A percentile compares a stretch with the other conserved stretches of the same genome.
Conservation (phyloP, 768 basidiomycete species). For the Panus rudis region DNA sequence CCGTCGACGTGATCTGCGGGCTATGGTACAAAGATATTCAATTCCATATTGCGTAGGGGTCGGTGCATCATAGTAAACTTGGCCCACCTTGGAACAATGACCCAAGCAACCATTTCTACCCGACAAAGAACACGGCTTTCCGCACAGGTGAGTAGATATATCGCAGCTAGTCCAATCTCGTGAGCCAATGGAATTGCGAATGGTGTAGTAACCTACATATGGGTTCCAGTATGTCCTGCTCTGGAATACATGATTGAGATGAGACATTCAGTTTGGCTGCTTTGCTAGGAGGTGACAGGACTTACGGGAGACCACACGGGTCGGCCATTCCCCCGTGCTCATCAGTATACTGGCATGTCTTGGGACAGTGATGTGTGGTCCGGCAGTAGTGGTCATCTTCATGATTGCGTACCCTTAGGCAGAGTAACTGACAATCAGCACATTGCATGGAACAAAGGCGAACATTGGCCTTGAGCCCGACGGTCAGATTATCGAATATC, state of each 20-base stretch:
- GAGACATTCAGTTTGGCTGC: too few species aligned
- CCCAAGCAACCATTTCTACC: conserved; percentile 45
- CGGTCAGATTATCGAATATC: conserved; percentile 32
- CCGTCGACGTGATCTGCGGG: conserved; percentile 39
- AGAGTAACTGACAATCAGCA: conserved; percentile 39
- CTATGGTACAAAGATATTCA: conserved; percentile 31
- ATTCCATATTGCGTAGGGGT: not conserved
- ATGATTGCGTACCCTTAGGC: conserved; percentile 40
- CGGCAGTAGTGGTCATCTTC: conserved; percentile 41
- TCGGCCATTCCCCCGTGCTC: conserved; percentile 25
- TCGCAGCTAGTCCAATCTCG: conserved; percentile 36
- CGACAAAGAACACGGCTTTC: conserved; percentile 38
- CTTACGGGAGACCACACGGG: conserved; percentile 49
- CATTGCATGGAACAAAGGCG: conserved; percentile 48
- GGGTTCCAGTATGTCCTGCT: conserved; percentile 51
- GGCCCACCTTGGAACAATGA: conserved; percentile 44
- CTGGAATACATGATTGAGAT: conserved; percentile 22
- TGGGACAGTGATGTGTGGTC: conserved; percentile 41
- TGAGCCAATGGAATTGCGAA: not conserved
- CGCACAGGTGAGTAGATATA: conserved; percentile 46
- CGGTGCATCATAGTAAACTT: not conserved
- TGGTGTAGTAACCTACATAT: conserved; percentile 35
- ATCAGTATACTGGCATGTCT: conserved; percentile 36
- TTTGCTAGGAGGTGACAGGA: not conserved
- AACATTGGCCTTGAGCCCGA: conserved; percentile 39